These are phyloP conservation scores for Raffaelea deltoideospora DNA, from an alignment of 2,329 filamentous ascomycete species.

Conservation along the genomic window DNA sequence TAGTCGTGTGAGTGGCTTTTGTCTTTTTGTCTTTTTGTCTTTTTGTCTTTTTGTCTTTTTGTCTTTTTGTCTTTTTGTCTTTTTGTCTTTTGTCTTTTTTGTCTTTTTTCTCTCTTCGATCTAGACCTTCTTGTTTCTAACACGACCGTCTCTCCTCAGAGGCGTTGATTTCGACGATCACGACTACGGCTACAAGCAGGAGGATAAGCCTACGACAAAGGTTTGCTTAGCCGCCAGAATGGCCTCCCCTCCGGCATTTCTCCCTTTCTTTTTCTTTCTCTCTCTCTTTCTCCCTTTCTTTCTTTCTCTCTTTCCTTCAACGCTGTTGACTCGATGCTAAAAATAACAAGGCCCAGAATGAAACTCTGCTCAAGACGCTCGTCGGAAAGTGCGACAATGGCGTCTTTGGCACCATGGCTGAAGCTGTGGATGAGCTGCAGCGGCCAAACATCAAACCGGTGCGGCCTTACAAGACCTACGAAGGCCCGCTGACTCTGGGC, in stretches of 20 bases:
- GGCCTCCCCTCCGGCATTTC: background rate
- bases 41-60: too few species aligned
- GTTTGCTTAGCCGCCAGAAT: slow-evolving; percentile 19
- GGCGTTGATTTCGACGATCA: slow-evolving; percentile 88
- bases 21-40: background rate
- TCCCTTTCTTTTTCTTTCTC: background rate
- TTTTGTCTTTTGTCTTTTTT: background rate
- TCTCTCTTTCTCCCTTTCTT: background rate
- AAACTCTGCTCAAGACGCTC: slow-evolving; percentile 49
- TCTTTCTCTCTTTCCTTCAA: background rate
- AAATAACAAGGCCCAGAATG: slow-evolving; percentile 46
- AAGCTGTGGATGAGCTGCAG: slow-evolving; percentile 68
- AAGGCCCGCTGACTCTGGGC: slow-evolving; percentile 66
- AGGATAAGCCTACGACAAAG: slow-evolving; percentile 62
- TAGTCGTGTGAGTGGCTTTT: slow-evolving; percentile 49
- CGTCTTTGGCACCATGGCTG: slow-evolving; percentile 66
- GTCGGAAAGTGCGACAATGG: slow-evolving; percentile 53
- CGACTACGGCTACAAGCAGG: slow-evolving; percentile 84
- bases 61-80: too few species aligned
- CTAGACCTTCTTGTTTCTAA: too few species aligned
- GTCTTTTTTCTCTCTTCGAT: background rate
- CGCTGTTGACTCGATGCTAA: background rate
- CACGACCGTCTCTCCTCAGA: slow-evolving; percentile 22
- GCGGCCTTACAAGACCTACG: slow-evolving; percentile 65
- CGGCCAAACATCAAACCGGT: slow-evolving; percentile 62